These are phyloP conservation scores for Paraleonurus japonicus DNA, from an alignment of 257 asterid genomes.

Conservation along the genomic window DNA sequence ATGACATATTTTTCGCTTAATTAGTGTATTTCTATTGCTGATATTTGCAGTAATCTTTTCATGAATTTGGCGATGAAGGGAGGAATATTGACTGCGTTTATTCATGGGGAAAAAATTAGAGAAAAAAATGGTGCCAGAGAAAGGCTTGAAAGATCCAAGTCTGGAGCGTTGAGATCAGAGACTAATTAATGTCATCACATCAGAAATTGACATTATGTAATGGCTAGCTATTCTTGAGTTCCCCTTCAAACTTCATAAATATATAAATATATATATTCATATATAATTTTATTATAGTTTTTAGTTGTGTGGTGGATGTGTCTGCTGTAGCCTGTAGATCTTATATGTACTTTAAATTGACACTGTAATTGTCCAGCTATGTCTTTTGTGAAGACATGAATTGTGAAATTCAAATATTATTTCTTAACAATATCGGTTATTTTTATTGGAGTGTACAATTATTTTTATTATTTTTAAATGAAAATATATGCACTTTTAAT, in stretches of 20 bases:
- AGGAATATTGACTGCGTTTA: conserved; percentile 1
- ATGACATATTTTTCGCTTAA: background rate
- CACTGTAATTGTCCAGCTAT: no score
- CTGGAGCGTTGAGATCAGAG: background rate
- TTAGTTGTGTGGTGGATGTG: background rate
- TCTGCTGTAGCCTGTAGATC: background rate
- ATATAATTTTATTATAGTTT: no score
- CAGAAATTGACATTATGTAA: background rate
- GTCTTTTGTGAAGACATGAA: no score
- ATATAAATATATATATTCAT: no score
- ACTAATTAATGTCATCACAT: background rate
- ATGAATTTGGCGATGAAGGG: conserved; percentile 18
- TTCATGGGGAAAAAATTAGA: background rate
- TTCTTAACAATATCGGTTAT: no score
- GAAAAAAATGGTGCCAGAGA: background rate
- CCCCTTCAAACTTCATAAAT: conserved; percentile 35
- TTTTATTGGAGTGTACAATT: no score
- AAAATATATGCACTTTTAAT: no score
- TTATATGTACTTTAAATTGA: no score
- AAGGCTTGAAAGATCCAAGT: conserved; percentile 11
- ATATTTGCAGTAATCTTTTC: conserved; percentile 16
- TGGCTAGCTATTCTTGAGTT: conserved; percentile 22
- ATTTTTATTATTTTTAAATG: no score
- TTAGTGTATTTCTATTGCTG: background rate
- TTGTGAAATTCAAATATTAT: no score